A percentile compares a stretch with the other conserved stretches of the same genome.
phyloP scores from a whole-genome alignment of 129 eudicot genomes.

The Saposhnikovia divaricata region DNA sequence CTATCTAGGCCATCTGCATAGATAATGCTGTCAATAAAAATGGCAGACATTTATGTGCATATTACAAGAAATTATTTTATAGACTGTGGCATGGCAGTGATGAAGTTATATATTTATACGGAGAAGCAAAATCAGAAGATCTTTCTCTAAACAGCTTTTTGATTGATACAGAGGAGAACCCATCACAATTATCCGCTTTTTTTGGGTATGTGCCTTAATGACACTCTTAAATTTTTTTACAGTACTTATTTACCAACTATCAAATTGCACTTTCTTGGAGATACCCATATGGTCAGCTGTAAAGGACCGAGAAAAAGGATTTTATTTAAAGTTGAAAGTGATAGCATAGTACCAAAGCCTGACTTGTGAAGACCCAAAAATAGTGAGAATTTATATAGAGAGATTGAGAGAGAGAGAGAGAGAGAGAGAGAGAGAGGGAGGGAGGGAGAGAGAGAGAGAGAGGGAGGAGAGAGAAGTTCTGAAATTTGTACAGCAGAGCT shows the following conservation, averaged over 20 bases:
- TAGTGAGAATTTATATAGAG: not conserved
- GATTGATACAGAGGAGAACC: constrained; percentile 1
- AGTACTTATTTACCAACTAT: not conserved
- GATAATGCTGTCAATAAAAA: constrained; percentile 2
- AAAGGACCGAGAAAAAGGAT: not conserved
- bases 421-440: not conserved
- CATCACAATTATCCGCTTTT: not conserved
- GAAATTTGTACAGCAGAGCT: not conserved
- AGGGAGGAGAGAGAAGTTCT: not conserved
- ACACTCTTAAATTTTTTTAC: not conserved
- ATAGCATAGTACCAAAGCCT: not conserved
- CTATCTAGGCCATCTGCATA: constrained; percentile 1
- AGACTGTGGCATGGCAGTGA: constrained; percentile 9
- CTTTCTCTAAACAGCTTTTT: constrained; percentile 13
- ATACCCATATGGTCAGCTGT: constrained; percentile 5
- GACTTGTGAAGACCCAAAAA: constrained; percentile 4
- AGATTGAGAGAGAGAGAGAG: not conserved
- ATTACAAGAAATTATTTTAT: constrained; percentile 3
- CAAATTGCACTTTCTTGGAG: not conserved
- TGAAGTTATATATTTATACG: not conserved
- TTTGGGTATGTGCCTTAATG: constrained; percentile 20
- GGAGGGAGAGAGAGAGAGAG: constrained; percentile 14
- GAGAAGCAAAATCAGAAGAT: constrained; percentile 18
- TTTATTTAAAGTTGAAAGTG: constrained; percentile 1
- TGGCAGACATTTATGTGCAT: not conserved